Conservation (phyloP, 495 filamentous ascomycete genomes). For the Xylaria curta region DNA sequence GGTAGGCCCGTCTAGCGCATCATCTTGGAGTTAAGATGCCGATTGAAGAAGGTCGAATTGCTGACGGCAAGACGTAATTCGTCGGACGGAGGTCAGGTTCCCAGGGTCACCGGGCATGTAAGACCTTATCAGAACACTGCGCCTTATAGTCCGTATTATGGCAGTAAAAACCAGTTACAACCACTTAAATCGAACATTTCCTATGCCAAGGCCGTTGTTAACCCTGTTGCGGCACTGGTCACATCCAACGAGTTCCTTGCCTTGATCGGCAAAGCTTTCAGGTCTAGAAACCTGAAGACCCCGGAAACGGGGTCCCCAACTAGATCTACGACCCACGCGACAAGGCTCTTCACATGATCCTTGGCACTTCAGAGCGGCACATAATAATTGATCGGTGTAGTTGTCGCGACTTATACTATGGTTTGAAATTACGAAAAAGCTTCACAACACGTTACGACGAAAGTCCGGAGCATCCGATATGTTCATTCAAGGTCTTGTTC, state of each 20-base stretch:
- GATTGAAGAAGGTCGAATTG: slow-evolving; percentile 22
- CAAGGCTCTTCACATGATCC: slow-evolving; percentile 2
- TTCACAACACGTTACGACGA: not conserved
- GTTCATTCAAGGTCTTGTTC: not conserved
- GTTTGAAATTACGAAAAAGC: not conserved
- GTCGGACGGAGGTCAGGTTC: slow-evolving; percentile 9
- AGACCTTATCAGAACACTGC: not conserved
- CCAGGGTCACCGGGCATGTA: slow-evolving; percentile 6
- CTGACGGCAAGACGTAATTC: not conserved
- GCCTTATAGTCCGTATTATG: not conserved
- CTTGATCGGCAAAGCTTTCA: not conserved
- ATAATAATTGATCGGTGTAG: not conserved
- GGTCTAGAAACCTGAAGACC: not conserved
- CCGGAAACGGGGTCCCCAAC: not conserved
- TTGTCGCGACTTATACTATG: not conserved
- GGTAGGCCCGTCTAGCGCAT: slow-evolving; percentile 11
- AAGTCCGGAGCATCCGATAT: not conserved
- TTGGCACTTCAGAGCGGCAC: not conserved
- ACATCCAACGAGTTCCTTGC: not conserved
- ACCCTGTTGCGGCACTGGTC: not conserved
- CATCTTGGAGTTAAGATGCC: slow-evolving; percentile 8
- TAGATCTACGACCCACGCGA: not conserved
- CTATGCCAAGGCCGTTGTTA: slow-evolving; percentile 4
- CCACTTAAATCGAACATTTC: not conserved
- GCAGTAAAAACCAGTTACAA: not conserved